Evolutionary conservation across 2,329 filamentous ascomycete species (phyloP), one percentile per base, ranked within the genome.

Genomic region (Aaosphaeria pasadenensis): DNA sequence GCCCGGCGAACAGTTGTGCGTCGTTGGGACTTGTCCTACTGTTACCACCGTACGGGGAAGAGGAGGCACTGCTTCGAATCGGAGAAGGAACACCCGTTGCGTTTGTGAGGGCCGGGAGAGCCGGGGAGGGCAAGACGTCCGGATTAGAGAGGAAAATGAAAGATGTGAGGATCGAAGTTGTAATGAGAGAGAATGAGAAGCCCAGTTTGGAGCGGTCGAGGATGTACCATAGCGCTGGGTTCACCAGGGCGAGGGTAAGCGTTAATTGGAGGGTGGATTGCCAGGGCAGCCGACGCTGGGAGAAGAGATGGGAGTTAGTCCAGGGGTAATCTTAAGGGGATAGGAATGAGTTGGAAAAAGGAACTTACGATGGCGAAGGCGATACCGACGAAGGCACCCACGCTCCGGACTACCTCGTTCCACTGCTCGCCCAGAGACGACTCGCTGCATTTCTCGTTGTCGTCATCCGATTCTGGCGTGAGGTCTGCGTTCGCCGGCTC

Each of bases 151-250:
- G 80, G 49, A 96, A 80, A 13, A 96, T 74, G 11, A 90, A 70
- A 11, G 82, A 80, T 7, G 91, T 91, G 6, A 92, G 90, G 1
- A 81, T 74, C 29, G 92, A 66, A 1, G 89, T 88, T 7, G 96
- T 85, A 1, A 82, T 74, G 11, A 85, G 78, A 0, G 89, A 91
- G 47, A 96, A 80, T 32, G 94, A 74, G 57, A 97, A 87, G 4
- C 94, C 94, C 0, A 91, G 82, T 57, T 84, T 85, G 42, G 90
- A 94, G 44, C 92, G 88, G 72, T 99, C 94, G 63, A 99, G 88
- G 28, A 97, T 78, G 72, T 95, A 99, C 94, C 94, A 99, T 13
- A 99, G 76, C 7, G 94, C 87, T 1, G 94, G 92, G 66, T 97
- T 97, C 17, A 88, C 89, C 50, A 97, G 83, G 24, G 91, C 89